Evolutionary conservation across 2,329 filamentous ascomycete genomes (phyloP), one percentile per base, ranked within the genome.

Genomic region (Juglanconis oblonga): DNA sequence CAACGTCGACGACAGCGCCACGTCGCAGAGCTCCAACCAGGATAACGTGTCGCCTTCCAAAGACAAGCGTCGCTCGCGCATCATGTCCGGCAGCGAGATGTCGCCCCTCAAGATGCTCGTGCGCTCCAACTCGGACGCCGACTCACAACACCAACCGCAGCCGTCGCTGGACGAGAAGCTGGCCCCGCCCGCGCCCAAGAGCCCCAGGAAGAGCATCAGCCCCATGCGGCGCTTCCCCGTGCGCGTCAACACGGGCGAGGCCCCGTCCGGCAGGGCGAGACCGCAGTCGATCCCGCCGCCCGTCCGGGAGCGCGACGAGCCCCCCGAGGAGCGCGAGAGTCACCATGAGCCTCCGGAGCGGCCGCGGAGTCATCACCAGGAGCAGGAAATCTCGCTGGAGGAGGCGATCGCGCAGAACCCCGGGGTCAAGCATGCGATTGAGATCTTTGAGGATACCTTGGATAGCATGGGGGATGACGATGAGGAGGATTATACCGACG

Each of bases 221-320:
- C 81, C 83, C 14, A 82, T 82, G 64, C 85, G 81, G 70, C 77
- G 85, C 59, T 88, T 87, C 67, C 85, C 85, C 57, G 79, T 88
- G 66, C 85, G 82, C 70, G 75, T 86, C 67, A 81, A 76, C 72
- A 65, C 68, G 33, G 62, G 68, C 48, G 59, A 58, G 53, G 59
- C 55, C 17, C 55, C 61, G 1, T 38, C 58, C 57, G n/a, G 64
- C 58, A 44, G 61, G 57, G 17, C 51, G 56, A 63, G 50, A 29
- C 65, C 55, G 38, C 63, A 56, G 57, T 57, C 58, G 11, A 55
- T 63, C 45, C 60, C 59, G 61, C 61, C 63, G 58, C 62, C 55
- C 13, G 55, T 52, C 14, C 50, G 58, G 24, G 59, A 59, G 33
- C 54, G 44, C 45, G 55, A 59, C 10, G 55, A 63, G 51, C 61